Base-by-base conservation (phyloP, 2,329 filamentous ascomycete species). In the Dactylellina sp. region DNA sequence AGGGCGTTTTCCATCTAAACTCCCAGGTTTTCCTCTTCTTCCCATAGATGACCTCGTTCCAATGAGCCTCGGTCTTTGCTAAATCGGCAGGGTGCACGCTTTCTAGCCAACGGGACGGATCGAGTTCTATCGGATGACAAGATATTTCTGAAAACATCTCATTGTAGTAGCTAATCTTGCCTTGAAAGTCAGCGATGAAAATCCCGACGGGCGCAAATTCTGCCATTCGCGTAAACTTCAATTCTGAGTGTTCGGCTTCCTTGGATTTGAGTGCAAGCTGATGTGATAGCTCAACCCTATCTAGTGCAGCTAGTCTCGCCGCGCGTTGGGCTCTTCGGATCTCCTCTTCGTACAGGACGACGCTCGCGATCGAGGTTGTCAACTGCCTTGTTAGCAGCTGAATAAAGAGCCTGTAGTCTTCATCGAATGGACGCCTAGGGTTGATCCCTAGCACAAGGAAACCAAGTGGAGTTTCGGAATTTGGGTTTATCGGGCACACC, bases 201-300 rank as follows among this genome's bases (percentile, higher is more conserved):
- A 96, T 89, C 25, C 91, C 92, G 0, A 93, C 91, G 0, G 91
- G 91, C 0, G 91, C 90, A 76, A 92, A 91, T 79, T 93, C 91
- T 1, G 91, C 91, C 90, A 95, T 93, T 47, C 91, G 85, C 0
- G 90, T 92, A 79, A 95, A 95, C 68, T 89, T 89, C 32, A 90
- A 89, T 80, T 95, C 91, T 79, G 88, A 70, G 18, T 75, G 70
- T 24, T 83, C 83, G 1, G 85, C 85, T 79, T 87, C 84, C 78
- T 86, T 83, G 1, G 85, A 86, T 52, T 85, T 81, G 28, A 89
- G 84, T 46, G 88, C 88, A 12, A 95, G 84, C 79, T 94, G 89
- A 79, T 91, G 86, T 0, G 90, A 91, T 2, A 95, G 85, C 78
- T 92, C 89, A 76, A 92, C 90, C 1, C 89, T 88, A 80, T 95